Evolutionary conservation across 1,284 basidiomycete genomes (phyloP).

Genomic region (Austroboletus novae-zelandiae): DNA sequence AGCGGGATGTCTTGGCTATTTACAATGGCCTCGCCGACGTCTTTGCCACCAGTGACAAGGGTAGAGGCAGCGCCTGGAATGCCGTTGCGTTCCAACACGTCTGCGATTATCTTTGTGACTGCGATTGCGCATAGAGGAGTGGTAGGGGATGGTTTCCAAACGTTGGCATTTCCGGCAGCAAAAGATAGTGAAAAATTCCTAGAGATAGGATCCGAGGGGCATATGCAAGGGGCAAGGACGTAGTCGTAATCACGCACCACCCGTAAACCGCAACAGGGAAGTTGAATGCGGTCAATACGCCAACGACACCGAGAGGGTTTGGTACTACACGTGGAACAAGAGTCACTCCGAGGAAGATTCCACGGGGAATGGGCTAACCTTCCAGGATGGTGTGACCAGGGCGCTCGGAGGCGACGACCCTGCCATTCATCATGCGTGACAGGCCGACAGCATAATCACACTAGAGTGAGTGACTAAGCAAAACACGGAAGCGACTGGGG

Average conservation of each 20-base stretch:
- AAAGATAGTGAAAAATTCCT: conserved; percentile 92
- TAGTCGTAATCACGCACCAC: conserved; percentile 47
- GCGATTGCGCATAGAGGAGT: conserved; percentile 89
- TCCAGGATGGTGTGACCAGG: conserved; percentile 90
- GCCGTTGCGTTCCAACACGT: conserved; percentile 78
- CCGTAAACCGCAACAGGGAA: conserved; percentile 92
- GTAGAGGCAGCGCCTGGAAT: conserved; percentile 82
- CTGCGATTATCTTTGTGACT: conserved; percentile 79
- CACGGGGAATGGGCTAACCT: conserved; percentile 42
- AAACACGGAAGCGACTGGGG: conserved; percentile 11
- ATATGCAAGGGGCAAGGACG: conserved; percentile 1
- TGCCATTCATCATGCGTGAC: conserved; percentile 89
- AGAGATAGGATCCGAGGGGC: conserved; percentile 4
- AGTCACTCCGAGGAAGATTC: conserved; percentile 5
- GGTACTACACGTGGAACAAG: conserved; percentile 55
- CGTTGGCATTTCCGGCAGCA: conserved; percentile 87
- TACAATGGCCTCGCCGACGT: conserved; percentile 78
- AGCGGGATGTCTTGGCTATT: conserved; percentile 73
- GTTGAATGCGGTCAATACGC: conserved; percentile 89
- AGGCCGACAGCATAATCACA: conserved; percentile 80
- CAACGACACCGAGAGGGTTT: conserved; percentile 92
- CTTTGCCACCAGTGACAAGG: conserved; percentile 81
- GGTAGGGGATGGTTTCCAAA: conserved; percentile 93
- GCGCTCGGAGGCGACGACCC: conserved; percentile 81
- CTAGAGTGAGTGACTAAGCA: conserved; percentile 29